Base-by-base conservation (phyloP, 225 moss, liverwort and hornwort genomes). In the Sphagnum tenellum region DNA sequence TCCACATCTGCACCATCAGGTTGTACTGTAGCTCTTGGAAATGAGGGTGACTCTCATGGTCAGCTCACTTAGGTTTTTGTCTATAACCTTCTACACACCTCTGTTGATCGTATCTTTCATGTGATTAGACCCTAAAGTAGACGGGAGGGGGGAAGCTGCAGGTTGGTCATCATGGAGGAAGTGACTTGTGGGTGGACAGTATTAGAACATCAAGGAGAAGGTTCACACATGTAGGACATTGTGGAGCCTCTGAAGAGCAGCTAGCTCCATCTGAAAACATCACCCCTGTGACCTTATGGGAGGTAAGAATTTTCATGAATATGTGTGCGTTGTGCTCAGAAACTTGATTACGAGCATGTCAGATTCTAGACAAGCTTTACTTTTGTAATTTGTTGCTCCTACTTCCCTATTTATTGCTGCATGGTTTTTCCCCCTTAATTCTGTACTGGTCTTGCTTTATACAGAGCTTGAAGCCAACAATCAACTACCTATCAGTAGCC, bases 381-480 rank as follows among this genome's bases (percentile, higher is more conserved):
- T 55, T 48, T 47, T 7, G 45, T 57, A 13, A 2, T 29, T 49
- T 59, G 47, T 9, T 47, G 11, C 46, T 47, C 47, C 44, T 49
- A 52, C 10, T 4, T 52, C 13, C 44, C 7, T 13, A 12, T 50
- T 44, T 51, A 52, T 52, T 12, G 45, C 3, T 65, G 51, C 4
- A 9, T 3, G 7, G 9, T 44, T 0, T 52, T 45, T 44, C 52
- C 52, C 11, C 2, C 61, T 61, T 61, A 46, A 61, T 61, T 48
- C 5, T 61, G 3, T 10, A 45, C 46, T 65, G 64, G 14, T 49
- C 6, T 65, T 29, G 48, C 49, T 50, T 8, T 46, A 5, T 56
- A 48, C 96, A 98, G 98, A 86, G 78, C 64, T 80, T 98, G 55
- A 87, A 88, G 63, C 83, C 87, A 11, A 83, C 85, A 51, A 85